These are phyloP conservation scores for Alternaria gaisen DNA, from an alignment of 2,329 filamentous ascomycete genomes.

Conservation along the genomic window DNA sequence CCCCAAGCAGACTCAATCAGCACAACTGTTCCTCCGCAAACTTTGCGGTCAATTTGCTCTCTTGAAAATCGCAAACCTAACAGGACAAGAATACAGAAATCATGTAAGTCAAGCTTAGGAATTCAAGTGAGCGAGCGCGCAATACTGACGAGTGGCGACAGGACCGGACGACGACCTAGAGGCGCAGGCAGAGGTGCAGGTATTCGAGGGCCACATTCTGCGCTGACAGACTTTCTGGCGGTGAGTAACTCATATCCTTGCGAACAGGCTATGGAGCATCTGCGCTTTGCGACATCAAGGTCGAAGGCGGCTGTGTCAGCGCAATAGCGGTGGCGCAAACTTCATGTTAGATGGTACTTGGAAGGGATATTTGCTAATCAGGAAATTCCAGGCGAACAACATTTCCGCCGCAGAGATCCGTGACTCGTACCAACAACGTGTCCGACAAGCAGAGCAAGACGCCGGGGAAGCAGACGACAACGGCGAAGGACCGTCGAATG, in stretches of 20 bases:
- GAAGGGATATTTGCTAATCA: neutral
- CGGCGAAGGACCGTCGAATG: constrained; percentile 46
- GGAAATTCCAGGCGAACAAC: constrained; percentile 67
- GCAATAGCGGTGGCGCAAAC: neutral
- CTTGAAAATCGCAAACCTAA: neutral
- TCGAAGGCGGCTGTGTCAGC: neutral
- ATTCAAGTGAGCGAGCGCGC: neutral
- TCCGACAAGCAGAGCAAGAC: constrained; percentile 59
- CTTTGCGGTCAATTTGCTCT: neutral
- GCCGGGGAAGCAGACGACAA: constrained; percentile 45
- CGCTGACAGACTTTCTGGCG: constrained; percentile 73
- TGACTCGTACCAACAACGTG: constrained; percentile 65
- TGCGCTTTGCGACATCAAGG: neutral
- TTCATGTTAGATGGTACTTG: neutral
- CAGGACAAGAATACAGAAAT: neutral
- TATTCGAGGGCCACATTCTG: constrained; percentile 69
- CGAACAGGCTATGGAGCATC: neutral
- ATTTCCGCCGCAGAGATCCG: constrained; percentile 73
- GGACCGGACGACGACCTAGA: constrained; percentile 51
- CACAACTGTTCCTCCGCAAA: neutral
- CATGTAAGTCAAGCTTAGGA: constrained; percentile 24
- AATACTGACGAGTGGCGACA: constrained; percentile 35
- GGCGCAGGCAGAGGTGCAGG: constrained; percentile 53
- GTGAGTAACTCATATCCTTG: constrained; percentile 52
- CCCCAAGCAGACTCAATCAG: constrained; percentile 1